Evolutionary conservation across 116 monocot species (phyloP), one percentile per base, ranked within the genome.

Genomic region (Cymodocea nodosa): DNA sequence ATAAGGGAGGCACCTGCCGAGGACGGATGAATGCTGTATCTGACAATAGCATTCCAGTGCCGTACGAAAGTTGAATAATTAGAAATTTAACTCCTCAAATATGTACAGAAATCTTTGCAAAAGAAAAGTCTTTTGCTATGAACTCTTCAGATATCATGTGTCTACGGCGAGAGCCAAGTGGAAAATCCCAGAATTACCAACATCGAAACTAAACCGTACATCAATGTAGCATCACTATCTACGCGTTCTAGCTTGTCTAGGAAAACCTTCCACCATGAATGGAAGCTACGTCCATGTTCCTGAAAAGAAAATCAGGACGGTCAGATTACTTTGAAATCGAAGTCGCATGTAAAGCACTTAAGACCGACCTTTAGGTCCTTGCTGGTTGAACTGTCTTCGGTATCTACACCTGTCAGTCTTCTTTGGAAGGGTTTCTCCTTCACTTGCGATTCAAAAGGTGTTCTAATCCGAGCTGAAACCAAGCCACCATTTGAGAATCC

Each of bases 131-230:
- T 25, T 11, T 58, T 9, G 20, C 14, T 23, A 58, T 58, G 23
- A 58, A 23, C 20, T 24, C 23, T 25, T 23, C 30, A 3, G 4
- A 23, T 20, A 12, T 57, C 58, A 24, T 10, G 23, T 44, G 44
- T 44, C 39, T 62, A 39, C 18, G 62, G n/a, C 2, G 62, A 62
- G n/a, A 90, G 23, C 81, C 78, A 94, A 25, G 84, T 78, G 30
- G 90, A 84, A 71, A 79, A 39, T 15, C 63, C 74, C 19, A 90
- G 75, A 66, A 87, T 50, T 17, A 83, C 22, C 19, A 82, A 68
- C 94, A 94, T 94, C 14, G 74, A 59, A 35, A 77, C 81, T 13
- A 94, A 67, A 30, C 90, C 84, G 80, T 70, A 85, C 62, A 50
- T 72, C 25, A 87, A 75, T 44, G 85, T 6, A 48, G 50, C 67